Conservation (phyloP, 129 eudicot genomes). For the Sambucus nigra region DNA sequence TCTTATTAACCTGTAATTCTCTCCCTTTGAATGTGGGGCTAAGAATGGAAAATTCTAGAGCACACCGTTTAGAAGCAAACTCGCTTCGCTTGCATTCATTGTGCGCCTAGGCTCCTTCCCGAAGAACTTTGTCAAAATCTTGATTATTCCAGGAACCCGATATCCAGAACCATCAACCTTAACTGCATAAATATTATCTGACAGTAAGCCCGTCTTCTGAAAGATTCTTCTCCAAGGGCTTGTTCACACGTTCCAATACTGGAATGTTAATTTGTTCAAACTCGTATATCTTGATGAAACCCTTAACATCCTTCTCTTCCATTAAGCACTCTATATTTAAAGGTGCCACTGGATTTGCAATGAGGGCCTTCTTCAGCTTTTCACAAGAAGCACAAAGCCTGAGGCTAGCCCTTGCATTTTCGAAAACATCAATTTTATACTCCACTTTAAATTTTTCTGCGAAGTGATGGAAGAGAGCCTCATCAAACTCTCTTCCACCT, state of each 20-base stretch:
- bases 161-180: conserved; percentile 90
- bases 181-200: conserved; percentile 65
- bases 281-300: conserved; percentile 73
- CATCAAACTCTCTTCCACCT: conserved; percentile 65
- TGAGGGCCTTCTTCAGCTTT: conserved; percentile 53
- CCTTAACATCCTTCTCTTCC: conserved; percentile 84
- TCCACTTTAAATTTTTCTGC: conserved; percentile 61
- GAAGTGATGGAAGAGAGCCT: conserved; percentile 54
- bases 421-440: conserved; percentile 57
- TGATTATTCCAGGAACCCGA: conserved; percentile 73
- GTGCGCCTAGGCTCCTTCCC: conserved; percentile 94
- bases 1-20: conserved; percentile 84
- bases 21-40: conserved; percentile 90
- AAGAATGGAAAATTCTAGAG: conserved; percentile 78
- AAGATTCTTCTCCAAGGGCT: conserved; percentile 80
- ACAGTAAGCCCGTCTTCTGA: conserved; percentile 57
- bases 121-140: conserved; percentile 77
- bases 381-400: conserved; percentile 70
- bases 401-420: conserved; percentile 72
- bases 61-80: conserved; percentile 86
- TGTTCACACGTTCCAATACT: conserved; percentile 77
- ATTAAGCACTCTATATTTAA: conserved; percentile 66
- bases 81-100: conserved; percentile 96
- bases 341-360: conserved; percentile 60
- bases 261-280: conserved; percentile 80